These are phyloP conservation scores for Curvularia eragrostidis DNA, from an alignment of 2,329 filamentous ascomycete genomes.

Conservation along the genomic window DNA sequence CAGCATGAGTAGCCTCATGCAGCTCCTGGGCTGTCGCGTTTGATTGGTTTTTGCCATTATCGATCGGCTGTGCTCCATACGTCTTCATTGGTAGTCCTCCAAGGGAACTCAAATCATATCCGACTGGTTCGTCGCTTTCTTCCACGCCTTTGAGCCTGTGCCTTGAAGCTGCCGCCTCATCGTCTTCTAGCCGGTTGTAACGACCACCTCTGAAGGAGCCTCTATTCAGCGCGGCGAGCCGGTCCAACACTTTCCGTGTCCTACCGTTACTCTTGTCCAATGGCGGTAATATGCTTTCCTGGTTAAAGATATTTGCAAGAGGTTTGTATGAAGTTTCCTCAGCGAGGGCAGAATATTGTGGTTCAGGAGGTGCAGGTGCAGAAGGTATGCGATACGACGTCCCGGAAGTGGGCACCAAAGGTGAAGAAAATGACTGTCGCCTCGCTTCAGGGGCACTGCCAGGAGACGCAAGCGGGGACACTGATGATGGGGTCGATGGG, in stretches of 20 bases:
- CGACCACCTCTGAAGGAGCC: constrained; percentile 23
- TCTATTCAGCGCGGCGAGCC: constrained; percentile 39
- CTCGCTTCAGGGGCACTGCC: constrained; percentile 26
- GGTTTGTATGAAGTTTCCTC: constrained; percentile 42
- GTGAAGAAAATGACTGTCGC: constrained; percentile 41
- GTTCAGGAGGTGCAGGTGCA: constrained; percentile 41
- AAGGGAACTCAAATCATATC: constrained; percentile 39
- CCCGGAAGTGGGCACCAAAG: constrained; percentile 37
- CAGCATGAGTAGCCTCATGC: constrained; percentile 42
- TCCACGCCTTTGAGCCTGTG: constrained; percentile 32
- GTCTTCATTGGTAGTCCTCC: constrained; percentile 40
- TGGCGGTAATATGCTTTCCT: constrained; percentile 22
- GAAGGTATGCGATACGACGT: constrained; percentile 38
- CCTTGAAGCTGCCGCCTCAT: constrained; percentile 29
- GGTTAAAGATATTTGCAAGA: constrained; percentile 28
- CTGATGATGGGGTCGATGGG: constrained; percentile 41
- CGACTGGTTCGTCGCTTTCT: constrained; percentile 41
- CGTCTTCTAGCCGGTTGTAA: constrained; percentile 46
- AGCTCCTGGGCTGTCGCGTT: constrained; percentile 31
- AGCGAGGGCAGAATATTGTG: constrained; percentile 36
- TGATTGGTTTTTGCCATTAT: constrained; percentile 20
- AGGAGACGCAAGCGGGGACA: constrained; percentile 34
- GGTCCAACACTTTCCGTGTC: constrained; percentile 41
- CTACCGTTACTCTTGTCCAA: constrained; percentile 30
- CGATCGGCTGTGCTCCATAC: constrained; percentile 22